Conservation (phyloP, 352 stramenopile species). For the Pythium aquatile region DNA sequence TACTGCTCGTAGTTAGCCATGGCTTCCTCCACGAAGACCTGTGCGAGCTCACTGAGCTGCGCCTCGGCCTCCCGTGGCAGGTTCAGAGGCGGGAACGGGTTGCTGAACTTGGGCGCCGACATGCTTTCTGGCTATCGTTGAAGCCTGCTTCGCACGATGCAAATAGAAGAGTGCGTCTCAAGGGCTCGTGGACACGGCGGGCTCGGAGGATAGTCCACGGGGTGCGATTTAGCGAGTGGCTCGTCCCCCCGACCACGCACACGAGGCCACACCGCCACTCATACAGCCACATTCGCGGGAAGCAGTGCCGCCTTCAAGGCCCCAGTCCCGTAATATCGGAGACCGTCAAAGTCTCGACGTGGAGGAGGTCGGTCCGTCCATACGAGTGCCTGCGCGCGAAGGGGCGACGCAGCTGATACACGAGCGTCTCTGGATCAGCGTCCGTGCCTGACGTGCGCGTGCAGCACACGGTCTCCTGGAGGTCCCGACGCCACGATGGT, state of each 20-base stretch:
- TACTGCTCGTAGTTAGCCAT: conserved; percentile 48
- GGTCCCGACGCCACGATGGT: background rate
- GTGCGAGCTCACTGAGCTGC: conserved; percentile 34
- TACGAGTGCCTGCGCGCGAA: background rate
- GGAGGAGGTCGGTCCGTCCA: no score
- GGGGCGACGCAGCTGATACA: conserved; percentile 3
- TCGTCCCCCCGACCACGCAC: background rate
- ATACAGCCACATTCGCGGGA: background rate
- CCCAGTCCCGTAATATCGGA: no score
- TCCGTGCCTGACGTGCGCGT: background rate
- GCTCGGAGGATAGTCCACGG: no score
- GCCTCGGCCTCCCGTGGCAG: conserved; percentile 41
- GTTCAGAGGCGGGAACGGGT: conserved; percentile 42
- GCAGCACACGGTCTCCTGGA: background rate
- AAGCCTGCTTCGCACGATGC: background rate
- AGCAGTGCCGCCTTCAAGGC: background rate
- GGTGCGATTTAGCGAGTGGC: background rate
- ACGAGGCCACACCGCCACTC: background rate
- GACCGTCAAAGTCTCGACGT: no score
- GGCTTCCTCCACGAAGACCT: conserved; percentile 42
- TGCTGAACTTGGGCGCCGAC: conserved; percentile 33
- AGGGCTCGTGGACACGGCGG: no score
- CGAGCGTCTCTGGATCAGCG: background rate
- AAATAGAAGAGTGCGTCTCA: no score
- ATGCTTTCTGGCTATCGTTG: conserved; percentile 6